phyloP scores from a whole-genome alignment of 768 basidiomycete genomes.

The Tricholoma sp. region DNA sequence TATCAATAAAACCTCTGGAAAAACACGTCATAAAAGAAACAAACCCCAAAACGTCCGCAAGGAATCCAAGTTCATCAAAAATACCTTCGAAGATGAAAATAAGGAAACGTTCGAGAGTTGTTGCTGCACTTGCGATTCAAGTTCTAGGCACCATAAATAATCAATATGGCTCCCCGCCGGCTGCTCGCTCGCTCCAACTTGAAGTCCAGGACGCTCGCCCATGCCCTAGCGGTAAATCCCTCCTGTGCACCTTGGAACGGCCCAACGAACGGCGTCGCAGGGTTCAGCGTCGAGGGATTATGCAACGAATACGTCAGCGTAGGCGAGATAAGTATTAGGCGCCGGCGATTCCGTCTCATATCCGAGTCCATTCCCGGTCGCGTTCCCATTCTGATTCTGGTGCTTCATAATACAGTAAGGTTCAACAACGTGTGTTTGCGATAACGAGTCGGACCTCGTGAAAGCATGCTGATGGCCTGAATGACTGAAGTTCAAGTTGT shows the following conservation, averaged over 20 bases:
- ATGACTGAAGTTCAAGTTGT: too few species aligned
- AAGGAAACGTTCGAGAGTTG: neutral
- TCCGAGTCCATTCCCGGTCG: neutral
- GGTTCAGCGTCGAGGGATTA: conserved; percentile 62
- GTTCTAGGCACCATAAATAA: neutral
- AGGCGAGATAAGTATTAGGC: conserved; percentile 60
- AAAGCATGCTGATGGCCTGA: neutral
- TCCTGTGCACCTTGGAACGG: conserved; percentile 35
- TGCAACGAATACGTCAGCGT: conserved; percentile 65
- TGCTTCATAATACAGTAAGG: conserved; percentile 12
- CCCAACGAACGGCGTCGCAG: conserved; percentile 67
- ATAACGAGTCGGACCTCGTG: neutral
- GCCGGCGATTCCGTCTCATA: conserved; percentile 27
- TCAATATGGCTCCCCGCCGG: conserved; percentile 8
- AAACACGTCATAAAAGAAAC: neutral
- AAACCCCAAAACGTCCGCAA: neutral
- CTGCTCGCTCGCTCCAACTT: neutral
- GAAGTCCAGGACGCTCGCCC: neutral
- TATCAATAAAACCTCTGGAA: neutral
- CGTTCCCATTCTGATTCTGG: conserved; percentile 2
- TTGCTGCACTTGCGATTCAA: neutral
- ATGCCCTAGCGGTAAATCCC: neutral
- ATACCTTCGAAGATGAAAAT: neutral
- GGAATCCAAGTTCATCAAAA: neutral
- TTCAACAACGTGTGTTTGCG: conserved; percentile 13